Percentiles rank a stretch among this genome's conserved stretches.
These are phyloP conservation scores for Fonsecaea monophora DNA, from an alignment of 2,329 filamentous ascomycete genomes.

Conservation along the genomic window DNA sequence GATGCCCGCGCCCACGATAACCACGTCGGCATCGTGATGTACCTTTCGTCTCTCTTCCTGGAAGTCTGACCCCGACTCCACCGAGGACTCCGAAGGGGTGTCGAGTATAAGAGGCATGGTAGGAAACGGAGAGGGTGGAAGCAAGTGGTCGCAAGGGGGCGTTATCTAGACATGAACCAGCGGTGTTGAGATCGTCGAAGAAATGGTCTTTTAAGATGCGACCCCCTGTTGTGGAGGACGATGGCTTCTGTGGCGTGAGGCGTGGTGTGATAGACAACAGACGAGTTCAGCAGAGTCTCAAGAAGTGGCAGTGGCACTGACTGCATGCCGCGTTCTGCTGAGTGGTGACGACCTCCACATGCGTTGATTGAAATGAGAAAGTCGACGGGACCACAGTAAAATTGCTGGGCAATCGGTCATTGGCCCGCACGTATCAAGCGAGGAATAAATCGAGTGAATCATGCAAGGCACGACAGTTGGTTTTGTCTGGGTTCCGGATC, in stretches of 20 bases:
- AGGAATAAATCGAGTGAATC: conserved; percentile 5
- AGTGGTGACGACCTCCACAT: conserved; percentile 3
- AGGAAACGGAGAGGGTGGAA: background rate
- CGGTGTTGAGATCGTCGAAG: conserved; percentile 4
- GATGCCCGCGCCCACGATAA: conserved; percentile 90
- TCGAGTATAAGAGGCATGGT: conserved; percentile 42
- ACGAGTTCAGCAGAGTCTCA: background rate
- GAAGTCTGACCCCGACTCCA: conserved; percentile 31
- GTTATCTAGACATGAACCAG: conserved; percentile 22
- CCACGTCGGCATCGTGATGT: conserved; percentile 76
- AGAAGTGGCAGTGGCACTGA: background rate
- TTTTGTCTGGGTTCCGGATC: conserved; percentile 17
- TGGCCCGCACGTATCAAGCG: conserved; percentile 11
- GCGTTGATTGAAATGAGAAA: background rate
- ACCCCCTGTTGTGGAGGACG: background rate
- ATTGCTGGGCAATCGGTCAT: conserved; percentile 9
- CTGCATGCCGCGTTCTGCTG: conserved; percentile 2
- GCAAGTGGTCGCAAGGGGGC: background rate
- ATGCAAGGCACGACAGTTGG: conserved; percentile 21
- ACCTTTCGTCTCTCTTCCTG: conserved; percentile 56
- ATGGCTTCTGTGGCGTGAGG: conserved; percentile 48
- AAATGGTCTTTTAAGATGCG: background rate
- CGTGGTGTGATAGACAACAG: conserved; percentile 61
- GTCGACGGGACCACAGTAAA: conserved; percentile 10
- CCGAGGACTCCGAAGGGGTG: conserved; percentile 40